Evolutionary conservation across 805 yeast genomes (phyloP).

Genomic region (Saccharomyces paradoxus): DNA sequence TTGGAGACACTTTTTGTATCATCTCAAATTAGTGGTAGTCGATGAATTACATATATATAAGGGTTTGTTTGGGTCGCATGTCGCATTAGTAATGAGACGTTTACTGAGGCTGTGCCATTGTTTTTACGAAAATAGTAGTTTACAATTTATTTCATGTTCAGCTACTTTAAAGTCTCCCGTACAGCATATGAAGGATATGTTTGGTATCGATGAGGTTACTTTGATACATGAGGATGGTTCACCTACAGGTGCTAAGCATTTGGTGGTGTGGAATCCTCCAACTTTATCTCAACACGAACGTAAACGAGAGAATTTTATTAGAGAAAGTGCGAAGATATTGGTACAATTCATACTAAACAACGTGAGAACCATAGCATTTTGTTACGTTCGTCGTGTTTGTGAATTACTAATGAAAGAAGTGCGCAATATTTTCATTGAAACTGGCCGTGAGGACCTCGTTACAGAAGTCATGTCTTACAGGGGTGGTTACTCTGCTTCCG

Average conservation of each 20-base stretch:
- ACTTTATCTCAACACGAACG: conserved; percentile 42
- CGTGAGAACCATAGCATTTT: conserved; percentile 80
- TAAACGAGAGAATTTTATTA: conserved; percentile 62
- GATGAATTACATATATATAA: conserved; percentile 82
- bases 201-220: conserved; percentile 54
- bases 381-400: conserved; percentile 78
- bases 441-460: conserved; percentile 38
- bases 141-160: conserved; percentile 80
- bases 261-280: conserved; percentile 85
- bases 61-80: conserved; percentile 91
- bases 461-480: conserved; percentile 84
- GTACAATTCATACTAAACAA: conserved; percentile 55
- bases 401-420: conserved; percentile 84
- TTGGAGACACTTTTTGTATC: conserved; percentile 64
- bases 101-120: conserved; percentile 46
- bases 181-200: conserved; percentile 61
- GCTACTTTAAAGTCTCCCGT: conserved; percentile 81
- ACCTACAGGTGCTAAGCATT: conserved; percentile 68
- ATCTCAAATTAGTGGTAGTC: conserved; percentile 66
- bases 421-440: conserved; percentile 41
- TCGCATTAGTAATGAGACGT: conserved; percentile 75
- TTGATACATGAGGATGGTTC: conserved; percentile 79
- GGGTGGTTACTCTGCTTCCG: conserved; percentile 86
- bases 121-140: conserved; percentile 33
- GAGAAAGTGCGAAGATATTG: conserved; percentile 68